Percentiles rank a stretch among this genome's conserved stretches.
These are phyloP conservation scores for Zanthoxylum bungeanum DNA, from an alignment of 345 rosid species.

Conservation along the genomic window DNA sequence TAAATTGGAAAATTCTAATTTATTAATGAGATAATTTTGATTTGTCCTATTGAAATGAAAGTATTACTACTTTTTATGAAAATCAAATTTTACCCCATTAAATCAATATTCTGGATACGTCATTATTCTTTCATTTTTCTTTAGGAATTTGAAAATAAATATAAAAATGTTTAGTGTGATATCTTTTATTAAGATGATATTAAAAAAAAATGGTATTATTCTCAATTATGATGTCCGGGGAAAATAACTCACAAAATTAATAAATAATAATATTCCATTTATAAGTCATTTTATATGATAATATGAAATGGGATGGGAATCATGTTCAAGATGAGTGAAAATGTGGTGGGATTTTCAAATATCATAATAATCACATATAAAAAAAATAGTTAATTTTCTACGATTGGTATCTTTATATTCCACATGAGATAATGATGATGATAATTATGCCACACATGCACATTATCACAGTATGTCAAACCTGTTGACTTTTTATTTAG, in stretches of 20 bases:
- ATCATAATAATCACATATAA: slow-evolving; percentile 1
- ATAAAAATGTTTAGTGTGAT: slow-evolving; percentile 7
- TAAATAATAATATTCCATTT: background rate
- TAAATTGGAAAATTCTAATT: no score
- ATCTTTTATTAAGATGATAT: background rate
- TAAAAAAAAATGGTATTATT: background rate
- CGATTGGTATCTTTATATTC: background rate
- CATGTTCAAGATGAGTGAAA: slow-evolving; percentile 19
- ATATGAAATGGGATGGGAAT: background rate
- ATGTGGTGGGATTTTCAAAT: slow-evolving; percentile 22
- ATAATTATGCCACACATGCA: slow-evolving; percentile 40
- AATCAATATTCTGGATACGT: no score
- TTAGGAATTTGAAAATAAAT: background rate
- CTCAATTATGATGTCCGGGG: background rate
- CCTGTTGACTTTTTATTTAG: slow-evolving; percentile 23
- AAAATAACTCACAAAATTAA: background rate
- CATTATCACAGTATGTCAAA: slow-evolving; percentile 33
- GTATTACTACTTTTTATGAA: no score
- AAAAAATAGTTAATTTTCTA: background rate
- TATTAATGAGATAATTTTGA: no score
- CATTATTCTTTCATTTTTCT: background rate
- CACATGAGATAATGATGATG: slow-evolving; percentile 23
- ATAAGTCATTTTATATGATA: background rate
- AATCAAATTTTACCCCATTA: no score
- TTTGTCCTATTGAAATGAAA: no score